Percentiles rank a stretch among this genome's conserved stretches.
These are phyloP conservation scores for Triticum timopheevii DNA, from an alignment of 176 grass and related monocot genomes.

Conservation along the genomic window DNA sequence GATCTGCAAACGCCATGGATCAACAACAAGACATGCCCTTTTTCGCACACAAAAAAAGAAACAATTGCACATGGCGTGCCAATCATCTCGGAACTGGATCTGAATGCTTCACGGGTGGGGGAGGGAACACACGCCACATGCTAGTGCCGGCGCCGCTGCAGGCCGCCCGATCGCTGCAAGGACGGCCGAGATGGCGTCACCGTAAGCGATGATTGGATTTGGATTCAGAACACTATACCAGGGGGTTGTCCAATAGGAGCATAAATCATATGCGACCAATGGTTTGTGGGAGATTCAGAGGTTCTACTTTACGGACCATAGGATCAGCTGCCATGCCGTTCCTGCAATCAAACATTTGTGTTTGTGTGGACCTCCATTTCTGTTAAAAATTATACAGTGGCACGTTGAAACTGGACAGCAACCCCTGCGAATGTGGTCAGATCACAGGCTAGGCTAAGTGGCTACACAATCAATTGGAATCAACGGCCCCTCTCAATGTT, in stretches of 20 bases:
- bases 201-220: background rate
- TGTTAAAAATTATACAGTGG: background rate
- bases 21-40: too few relatives aligned
- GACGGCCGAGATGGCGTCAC: background rate
- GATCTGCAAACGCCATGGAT: slow-evolving; percentile 2
- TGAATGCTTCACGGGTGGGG: background rate
- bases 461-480: background rate
- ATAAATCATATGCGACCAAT: background rate
- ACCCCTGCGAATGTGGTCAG: background rate
- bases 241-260: background rate
- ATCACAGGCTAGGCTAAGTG: too few relatives aligned
- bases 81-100: slow-evolving; percentile 15
- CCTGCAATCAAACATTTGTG: too few relatives aligned
- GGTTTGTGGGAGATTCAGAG: background rate
- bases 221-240: background rate
- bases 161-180: background rate
- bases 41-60: too few relatives aligned
- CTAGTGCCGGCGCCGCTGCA: background rate
- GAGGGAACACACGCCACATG: slow-evolving; percentile 17
- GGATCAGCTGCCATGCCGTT: too few relatives aligned
- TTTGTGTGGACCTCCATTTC: too few relatives aligned
- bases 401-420: background rate
- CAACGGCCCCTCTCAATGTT: background rate
- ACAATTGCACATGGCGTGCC: background rate
- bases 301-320: too few relatives aligned